These are phyloP conservation scores for Rubia yunnanensis DNA, from an alignment of 257 asterid genomes.

Conservation along the genomic window DNA sequence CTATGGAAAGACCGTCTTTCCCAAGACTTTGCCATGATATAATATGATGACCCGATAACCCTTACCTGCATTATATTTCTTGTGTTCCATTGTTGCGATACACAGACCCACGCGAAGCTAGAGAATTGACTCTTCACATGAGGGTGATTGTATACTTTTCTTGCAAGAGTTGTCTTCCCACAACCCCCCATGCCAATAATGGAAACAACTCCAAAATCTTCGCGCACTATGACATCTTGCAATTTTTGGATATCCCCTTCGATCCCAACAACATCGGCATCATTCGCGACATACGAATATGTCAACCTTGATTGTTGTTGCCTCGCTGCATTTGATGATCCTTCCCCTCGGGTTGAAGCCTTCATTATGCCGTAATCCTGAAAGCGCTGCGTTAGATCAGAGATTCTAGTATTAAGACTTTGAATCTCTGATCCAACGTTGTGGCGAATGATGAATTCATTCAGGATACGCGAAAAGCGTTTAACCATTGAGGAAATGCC, in stretches of 20 bases:
- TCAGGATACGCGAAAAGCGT: background rate
- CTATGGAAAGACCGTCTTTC: too few relatives aligned
- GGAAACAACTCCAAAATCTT: background rate
- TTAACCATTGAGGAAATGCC: background rate
- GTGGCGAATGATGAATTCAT: background rate
- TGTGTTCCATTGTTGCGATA: background rate
- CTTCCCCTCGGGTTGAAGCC: background rate
- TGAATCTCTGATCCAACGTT: constrained; percentile 1
- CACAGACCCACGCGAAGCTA: background rate
- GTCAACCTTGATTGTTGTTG: background rate
- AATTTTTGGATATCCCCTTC: background rate
- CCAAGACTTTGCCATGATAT: too few relatives aligned
- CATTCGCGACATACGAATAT: background rate
- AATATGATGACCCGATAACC: too few relatives aligned
- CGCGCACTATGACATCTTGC: background rate
- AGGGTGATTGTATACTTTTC: constrained; percentile 1
- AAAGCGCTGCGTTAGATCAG: background rate
- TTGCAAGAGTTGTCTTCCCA: constrained; percentile 5
- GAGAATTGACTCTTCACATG: background rate
- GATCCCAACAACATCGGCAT: background rate
- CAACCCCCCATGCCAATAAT: constrained; percentile 3
- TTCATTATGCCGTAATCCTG: background rate
- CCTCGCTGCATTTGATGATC: background rate
- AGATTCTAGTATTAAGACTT: background rate
- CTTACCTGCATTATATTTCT: background rate